Percentiles rank a stretch among this genome's conserved stretches.
These are phyloP conservation scores for Lichtheimia ornata DNA, from an alignment of 371 early-diverging fungal genomes.

Conservation along the genomic window DNA sequence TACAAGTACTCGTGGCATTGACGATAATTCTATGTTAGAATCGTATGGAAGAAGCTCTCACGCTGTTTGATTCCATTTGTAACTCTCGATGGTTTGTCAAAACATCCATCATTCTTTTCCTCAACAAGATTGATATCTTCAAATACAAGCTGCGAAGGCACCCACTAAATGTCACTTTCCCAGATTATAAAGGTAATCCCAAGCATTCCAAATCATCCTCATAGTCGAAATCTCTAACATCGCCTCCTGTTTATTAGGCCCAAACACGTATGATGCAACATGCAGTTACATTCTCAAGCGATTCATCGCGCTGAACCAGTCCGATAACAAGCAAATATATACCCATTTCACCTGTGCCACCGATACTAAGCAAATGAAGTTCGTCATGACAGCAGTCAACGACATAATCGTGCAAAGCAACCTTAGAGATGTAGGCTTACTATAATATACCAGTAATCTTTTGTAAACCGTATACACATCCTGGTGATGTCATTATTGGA, in stretches of 20 bases:
- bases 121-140: slow-evolving; percentile 97
- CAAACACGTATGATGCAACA: slow-evolving; percentile 54
- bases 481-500: no score
- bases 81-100: slow-evolving; percentile 94
- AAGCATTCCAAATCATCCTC: no score
- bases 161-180: slow-evolving; percentile 72
- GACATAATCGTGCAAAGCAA: slow-evolving; percentile 73
- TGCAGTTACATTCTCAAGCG: slow-evolving; percentile 46
- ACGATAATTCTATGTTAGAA: slow-evolving; percentile 58
- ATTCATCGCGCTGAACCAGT: slow-evolving; percentile 45
- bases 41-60: slow-evolving; percentile 96
- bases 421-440: slow-evolving; percentile 63
- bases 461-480: no score
- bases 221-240: no score
- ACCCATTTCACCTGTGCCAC: slow-evolving; percentile 65
- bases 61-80: slow-evolving; percentile 95
- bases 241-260: no score
- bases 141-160: slow-evolving; percentile 82
- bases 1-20: not conserved
- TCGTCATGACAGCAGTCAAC: slow-evolving; percentile 77
- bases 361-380: slow-evolving; percentile 74
- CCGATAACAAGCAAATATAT: slow-evolving; percentile 47
- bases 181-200: slow-evolving; percentile 60
- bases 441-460: slow-evolving; percentile 32
- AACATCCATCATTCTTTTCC: slow-evolving; percentile 93